Evolutionary conservation across 129 eudicot genomes (phyloP).

Genomic region (Lactuca saligna): DNA sequence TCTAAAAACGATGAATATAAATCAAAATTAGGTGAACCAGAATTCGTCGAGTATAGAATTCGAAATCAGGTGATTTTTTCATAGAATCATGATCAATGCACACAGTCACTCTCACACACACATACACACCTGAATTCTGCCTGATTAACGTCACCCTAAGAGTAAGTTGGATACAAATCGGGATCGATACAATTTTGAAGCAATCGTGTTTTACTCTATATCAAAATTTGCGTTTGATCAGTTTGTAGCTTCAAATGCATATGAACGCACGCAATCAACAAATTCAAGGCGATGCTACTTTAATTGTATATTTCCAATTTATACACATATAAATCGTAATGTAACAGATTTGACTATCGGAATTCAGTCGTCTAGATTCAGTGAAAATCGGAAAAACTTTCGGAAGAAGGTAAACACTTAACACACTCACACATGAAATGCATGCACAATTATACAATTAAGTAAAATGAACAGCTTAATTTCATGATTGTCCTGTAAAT

Average conservation of each 20-base stretch:
- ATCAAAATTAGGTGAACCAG: neutral
- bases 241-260: conserved; percentile 3
- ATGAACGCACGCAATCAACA: conserved; percentile 4
- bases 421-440: neutral
- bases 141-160: conserved; percentile 1
- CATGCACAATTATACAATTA: neutral
- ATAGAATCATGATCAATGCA: neutral
- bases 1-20: conserved; percentile 5
- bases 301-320: neutral
- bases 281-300: neutral
- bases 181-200: conserved; percentile 1
- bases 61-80: neutral
- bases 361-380: neutral
- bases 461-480: neutral
- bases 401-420: neutral
- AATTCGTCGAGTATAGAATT: neutral
- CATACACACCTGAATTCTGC: conserved; percentile 11
- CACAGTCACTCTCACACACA: neutral
- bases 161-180: neutral
- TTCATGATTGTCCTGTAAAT: neutral
- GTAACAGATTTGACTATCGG: neutral
- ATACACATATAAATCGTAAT: neutral
- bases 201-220: neutral
- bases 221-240: neutral
- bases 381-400: neutral